Base-by-base conservation (phyloP, 2,329 filamentous ascomycete genomes). In the Elsinoe australis region DNA sequence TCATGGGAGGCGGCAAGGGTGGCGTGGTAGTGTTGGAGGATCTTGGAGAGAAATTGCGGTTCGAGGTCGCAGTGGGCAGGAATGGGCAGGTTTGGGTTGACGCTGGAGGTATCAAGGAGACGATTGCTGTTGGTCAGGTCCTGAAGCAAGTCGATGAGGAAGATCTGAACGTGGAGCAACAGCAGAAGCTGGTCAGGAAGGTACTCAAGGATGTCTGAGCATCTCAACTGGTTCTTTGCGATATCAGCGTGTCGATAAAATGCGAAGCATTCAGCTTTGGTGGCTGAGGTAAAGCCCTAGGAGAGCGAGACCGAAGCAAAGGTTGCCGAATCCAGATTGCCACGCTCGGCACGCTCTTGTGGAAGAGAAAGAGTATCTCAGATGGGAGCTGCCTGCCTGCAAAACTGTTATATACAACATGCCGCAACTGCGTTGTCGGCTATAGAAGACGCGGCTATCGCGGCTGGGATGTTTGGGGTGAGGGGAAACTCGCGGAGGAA, bases 41-140 rank as follows among this genome's bases (percentile, higher is more conserved):
- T 60, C 69, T 96, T 10, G 89, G 83, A 2, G 81, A 82, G 50
- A 90, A 87, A 47, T 67, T 95, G 10, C 81, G 85, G 15, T 98
- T 96, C 64, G 92, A 98, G 71, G 85, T 94, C 51, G 90, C 90
- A 0, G 85, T 95, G 6, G 92, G 92, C 14, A 79, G 87, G 60
- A 98, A 98, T 65, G 92, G 92, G 32, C 83, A 80, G 64, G 78
- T 96, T 17, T 96, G 92, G 88, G 85, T 96, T 10, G 82, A 90
- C 60, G 88, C 84, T 50, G 85, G 83, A 21, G 83, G 73, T 53
- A 69, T 83, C 29, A 83, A 77, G 67, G 81, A 80, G 24, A 82
- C 88, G 5, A 70, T 95, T 53, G 76, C 80, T 1, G 85, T 96
- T 49, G 90, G 89, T 1, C 79, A 79, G 56, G 85, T 87, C 34